Evolutionary conservation across 2,329 filamentous ascomycete species (phyloP).

Genomic region (Xylaria sp.): DNA sequence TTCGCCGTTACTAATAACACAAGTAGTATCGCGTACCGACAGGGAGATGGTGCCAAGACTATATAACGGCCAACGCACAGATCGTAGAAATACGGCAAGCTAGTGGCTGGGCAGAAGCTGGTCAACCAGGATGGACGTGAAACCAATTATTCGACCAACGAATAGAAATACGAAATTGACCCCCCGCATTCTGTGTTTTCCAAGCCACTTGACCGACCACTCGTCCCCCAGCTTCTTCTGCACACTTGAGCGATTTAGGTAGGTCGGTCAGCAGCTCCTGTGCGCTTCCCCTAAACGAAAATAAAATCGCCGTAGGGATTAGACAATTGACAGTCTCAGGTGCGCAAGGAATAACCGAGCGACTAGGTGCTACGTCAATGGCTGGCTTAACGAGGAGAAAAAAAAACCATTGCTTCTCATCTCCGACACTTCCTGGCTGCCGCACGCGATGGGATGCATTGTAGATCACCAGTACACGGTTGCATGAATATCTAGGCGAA

Average conservation of each 20-base stretch:
- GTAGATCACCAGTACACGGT: neutral
- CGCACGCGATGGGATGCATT: neutral
- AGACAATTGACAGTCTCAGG: neutral
- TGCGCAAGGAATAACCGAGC: slow-evolving; percentile 7
- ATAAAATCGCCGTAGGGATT: neutral
- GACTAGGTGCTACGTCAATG: neutral
- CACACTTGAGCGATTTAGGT: slow-evolving; percentile 12
- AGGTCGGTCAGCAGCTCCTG: neutral
- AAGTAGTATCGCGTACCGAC: neutral
- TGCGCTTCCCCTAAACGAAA: neutral
- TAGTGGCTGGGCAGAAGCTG: neutral
- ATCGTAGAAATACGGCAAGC: neutral
- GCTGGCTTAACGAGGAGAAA: slow-evolving; percentile 1
- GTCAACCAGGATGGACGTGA: neutral
- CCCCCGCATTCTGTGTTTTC: slow-evolving; percentile 32
- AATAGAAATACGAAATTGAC: slow-evolving; percentile 28
- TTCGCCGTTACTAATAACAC: neutral
- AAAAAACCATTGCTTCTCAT: slow-evolving; percentile 6
- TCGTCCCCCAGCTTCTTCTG: neutral
- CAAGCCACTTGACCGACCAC: slow-evolving; percentile 18
- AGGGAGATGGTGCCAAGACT: neutral
- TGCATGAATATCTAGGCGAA: neutral
- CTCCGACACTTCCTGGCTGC: slow-evolving; percentile 6
- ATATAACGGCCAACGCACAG: slow-evolving; percentile 7
- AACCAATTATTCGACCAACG: slow-evolving; percentile 9